Evolutionary conservation across 75 land plant genomes (phyloP).

Genomic region (Cunninghamia lanceolata): DNA sequence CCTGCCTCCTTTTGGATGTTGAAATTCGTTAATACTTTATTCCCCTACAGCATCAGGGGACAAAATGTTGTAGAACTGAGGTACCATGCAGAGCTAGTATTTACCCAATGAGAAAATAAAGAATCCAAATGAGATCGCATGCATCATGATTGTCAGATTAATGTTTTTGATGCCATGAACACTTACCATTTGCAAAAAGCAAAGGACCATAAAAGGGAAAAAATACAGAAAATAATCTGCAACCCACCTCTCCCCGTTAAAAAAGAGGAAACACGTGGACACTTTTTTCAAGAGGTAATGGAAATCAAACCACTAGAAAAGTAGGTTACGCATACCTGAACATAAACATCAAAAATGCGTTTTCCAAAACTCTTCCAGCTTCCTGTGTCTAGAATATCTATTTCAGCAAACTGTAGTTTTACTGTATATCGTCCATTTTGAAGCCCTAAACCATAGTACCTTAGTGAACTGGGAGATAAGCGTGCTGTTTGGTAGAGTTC

Average conservation of each 20-base stretch:
- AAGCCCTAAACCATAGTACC: constrained; percentile 55
- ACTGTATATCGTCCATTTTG: constrained; percentile 35
- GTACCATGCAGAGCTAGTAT: neutral
- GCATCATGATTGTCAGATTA: neutral
- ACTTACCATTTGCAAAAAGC: constrained; percentile 2
- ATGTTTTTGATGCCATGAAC: neutral
- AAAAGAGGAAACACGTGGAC: neutral
- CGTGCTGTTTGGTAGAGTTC: constrained; percentile 32
- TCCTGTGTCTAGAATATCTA: constrained; percentile 13
- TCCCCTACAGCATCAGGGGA: constrained; percentile 26
- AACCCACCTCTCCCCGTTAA: too few species aligned
- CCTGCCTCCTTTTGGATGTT: constrained; percentile 40
- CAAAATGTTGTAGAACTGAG: neutral
- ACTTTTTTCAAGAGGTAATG: too few species aligned
- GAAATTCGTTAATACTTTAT: constrained; percentile 29
- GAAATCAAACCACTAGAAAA: neutral
- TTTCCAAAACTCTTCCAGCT: constrained; percentile 37
- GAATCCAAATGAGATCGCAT: constrained; percentile 1
- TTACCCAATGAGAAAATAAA: neutral
- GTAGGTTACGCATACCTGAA: constrained; percentile 29
- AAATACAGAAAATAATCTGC: neutral
- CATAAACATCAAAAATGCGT: constrained; percentile 51
- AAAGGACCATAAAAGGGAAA: neutral
- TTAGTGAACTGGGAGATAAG: constrained; percentile 33
- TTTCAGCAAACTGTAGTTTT: constrained; percentile 57